These are phyloP conservation scores for Didymella pomorum DNA, from an alignment of 2,329 filamentous ascomycete genomes.

Conservation along the genomic window DNA sequence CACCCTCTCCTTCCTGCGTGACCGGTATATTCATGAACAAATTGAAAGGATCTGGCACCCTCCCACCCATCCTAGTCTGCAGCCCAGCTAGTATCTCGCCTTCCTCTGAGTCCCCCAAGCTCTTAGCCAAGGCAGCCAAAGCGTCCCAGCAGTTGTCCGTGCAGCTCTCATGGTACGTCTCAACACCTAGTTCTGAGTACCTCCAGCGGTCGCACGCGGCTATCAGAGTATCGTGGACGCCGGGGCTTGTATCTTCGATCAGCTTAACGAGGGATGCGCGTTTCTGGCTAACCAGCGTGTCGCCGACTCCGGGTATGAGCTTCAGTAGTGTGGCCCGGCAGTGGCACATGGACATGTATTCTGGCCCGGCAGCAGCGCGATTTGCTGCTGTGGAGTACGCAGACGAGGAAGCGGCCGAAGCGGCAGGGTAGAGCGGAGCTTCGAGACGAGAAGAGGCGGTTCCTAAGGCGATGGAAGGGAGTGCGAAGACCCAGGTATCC, in stretches of 20 bases:
- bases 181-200: slow-evolving; percentile 44
- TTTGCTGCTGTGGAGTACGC: slow-evolving; percentile 37
- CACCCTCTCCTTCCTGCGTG: slow-evolving; percentile 46
- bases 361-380: slow-evolving; percentile 38
- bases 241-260: slow-evolving; percentile 45
- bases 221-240: slow-evolving; percentile 48
- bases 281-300: slow-evolving; percentile 46
- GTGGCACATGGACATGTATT: slow-evolving; percentile 50
- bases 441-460: slow-evolving; percentile 34
- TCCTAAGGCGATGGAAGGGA: slow-evolving; percentile 31
- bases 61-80: slow-evolving; percentile 34
- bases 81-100: slow-evolving; percentile 29
- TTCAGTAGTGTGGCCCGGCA: slow-evolving; percentile 43
- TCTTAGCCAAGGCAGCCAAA: slow-evolving; percentile 28
- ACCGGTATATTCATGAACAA: slow-evolving; percentile 58
- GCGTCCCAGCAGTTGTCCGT: slow-evolving; percentile 51
- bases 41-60: slow-evolving; percentile 48
- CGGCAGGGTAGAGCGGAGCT: slow-evolving; percentile 42
- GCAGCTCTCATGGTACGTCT: slow-evolving; percentile 46
- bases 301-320: slow-evolving; percentile 40
- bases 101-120: slow-evolving; percentile 24
- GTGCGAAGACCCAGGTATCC: slow-evolving; percentile 59
- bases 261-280: slow-evolving; percentile 45
- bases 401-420: slow-evolving; percentile 31
- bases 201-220: slow-evolving; percentile 50